Percentiles rank a stretch among this genome's conserved stretches.
These are phyloP conservation scores for Didymella segeticola DNA, from an alignment of 2,329 filamentous ascomycete genomes.

Conservation along the genomic window DNA sequence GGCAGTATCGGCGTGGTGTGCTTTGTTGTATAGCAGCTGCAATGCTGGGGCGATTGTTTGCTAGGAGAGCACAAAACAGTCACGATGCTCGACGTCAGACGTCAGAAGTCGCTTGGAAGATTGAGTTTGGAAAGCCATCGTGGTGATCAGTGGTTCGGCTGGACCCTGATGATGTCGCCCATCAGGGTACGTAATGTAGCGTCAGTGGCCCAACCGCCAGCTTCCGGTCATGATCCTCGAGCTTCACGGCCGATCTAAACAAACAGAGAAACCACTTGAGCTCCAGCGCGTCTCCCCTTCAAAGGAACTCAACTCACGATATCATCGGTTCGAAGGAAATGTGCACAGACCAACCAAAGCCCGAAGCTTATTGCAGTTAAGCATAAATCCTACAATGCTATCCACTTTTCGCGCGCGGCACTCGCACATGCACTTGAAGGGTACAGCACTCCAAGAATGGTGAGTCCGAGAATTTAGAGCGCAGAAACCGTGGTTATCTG, in stretches of 20 bases:
- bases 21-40: no score
- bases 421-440: no score
- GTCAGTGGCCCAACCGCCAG: constrained; percentile 9
- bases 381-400: neutral
- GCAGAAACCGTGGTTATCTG: no score
- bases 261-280: neutral
- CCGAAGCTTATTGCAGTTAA: constrained; percentile 1
- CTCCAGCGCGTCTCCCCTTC: no score
- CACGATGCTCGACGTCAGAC: constrained; percentile 9
- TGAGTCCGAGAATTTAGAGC: no score
- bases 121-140: neutral
- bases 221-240: neutral
- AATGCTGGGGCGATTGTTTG: no score
- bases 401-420: neutral
- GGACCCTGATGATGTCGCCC: constrained; percentile 14
- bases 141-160: constrained; percentile 5
- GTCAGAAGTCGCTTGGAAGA: no score
- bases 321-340: no score
- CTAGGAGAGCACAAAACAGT: no score
- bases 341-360: neutral
- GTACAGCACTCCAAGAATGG: no score
- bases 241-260: neutral
- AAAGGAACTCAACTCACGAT: no score
- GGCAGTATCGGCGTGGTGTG: no score
- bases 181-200: constrained; percentile 15